Percentiles rank a stretch among this genome's conserved stretches.
Evolutionary conservation across 78 protist genomes (phyloP).

Genomic region (Dictyostelium intermedium): DNA sequence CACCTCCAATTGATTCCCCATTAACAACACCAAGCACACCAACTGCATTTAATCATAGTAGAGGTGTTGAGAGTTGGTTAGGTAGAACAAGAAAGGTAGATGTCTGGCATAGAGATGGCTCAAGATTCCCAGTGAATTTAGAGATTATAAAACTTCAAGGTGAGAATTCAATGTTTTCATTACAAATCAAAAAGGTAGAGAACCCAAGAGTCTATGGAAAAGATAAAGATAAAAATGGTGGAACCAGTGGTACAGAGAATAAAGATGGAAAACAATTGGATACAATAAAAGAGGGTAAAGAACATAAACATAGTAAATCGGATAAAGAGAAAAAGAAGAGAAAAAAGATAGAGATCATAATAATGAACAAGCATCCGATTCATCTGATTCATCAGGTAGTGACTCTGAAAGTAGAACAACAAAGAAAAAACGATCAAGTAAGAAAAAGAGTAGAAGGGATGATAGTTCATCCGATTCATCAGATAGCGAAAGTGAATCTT

Average conservation of each 20-base stretch:
- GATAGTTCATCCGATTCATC: neutral
- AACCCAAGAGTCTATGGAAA: conserved; percentile 5
- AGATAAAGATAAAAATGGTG: neutral
- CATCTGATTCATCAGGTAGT: neutral
- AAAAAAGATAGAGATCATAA: neutral
- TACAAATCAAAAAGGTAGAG: conserved; percentile 33
- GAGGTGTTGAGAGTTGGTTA: conserved; percentile 24
- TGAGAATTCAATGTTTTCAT: conserved; percentile 13
- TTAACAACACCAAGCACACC: neutral
- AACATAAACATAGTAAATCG: neutral
- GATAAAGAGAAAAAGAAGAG: conserved; percentile 6
- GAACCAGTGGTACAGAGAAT: neutral
- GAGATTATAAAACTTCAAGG: conserved; percentile 61
- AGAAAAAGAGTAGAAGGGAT: neutral
- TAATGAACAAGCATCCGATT: neutral
- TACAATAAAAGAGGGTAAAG: neutral
- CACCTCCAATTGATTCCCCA: neutral
- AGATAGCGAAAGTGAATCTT: neutral
- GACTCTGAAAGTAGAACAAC: neutral
- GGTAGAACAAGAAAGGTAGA: conserved; percentile 48
- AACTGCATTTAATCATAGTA: neutral
- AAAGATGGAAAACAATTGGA: neutral
- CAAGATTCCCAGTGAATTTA: conserved; percentile 42
- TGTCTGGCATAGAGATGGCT: conserved; percentile 65
- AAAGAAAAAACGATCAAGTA: neutral